Conservation (phyloP, 2,329 filamentous ascomycete genomes). For the Triangularia setosa region DNA sequence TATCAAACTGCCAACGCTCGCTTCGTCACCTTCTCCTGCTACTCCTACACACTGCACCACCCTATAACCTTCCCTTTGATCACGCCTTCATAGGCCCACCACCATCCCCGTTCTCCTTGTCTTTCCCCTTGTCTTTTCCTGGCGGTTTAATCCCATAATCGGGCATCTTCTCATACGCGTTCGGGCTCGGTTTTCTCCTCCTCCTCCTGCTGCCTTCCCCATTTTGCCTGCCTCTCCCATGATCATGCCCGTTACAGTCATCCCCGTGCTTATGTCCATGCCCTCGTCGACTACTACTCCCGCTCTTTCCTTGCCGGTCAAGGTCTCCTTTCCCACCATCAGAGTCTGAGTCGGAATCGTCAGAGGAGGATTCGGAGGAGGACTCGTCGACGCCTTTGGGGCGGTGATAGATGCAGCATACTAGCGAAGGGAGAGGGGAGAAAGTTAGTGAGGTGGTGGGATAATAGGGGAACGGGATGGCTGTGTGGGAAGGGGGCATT, state of each 20-base stretch:
- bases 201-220: conserved; percentile 44
- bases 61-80: too few species aligned
- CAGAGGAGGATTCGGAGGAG: conserved; percentile 60
- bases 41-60: too few species aligned
- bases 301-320: conserved; percentile 15
- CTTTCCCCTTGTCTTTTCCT: conserved; percentile 30
- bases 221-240: conserved; percentile 23
- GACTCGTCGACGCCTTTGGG: conserved; percentile 79
- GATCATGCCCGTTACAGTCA: conserved; percentile 14
- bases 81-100: not conserved
- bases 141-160: conserved; percentile 43
- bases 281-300: conserved; percentile 23
- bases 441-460: not conserved
- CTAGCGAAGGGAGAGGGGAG: conserved; percentile 43
- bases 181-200: conserved; percentile 62
- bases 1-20: too few species aligned
- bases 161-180: conserved; percentile 77
- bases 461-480: too few species aligned
- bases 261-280: conserved; percentile 35
- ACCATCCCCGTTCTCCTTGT: conserved; percentile 23
- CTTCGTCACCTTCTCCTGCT: not conserved
- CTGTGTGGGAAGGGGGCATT: not conserved
- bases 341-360: conserved; percentile 46
- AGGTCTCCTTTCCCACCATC: conserved; percentile 27
- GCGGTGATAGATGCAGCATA: conserved; percentile 99